A percentile compares a stretch with the other conserved stretches of the same genome.
These are phyloP conservation scores for Coelastrella sp. DNA, from an alignment of 139 green algal species.

Conservation along the genomic window DNA sequence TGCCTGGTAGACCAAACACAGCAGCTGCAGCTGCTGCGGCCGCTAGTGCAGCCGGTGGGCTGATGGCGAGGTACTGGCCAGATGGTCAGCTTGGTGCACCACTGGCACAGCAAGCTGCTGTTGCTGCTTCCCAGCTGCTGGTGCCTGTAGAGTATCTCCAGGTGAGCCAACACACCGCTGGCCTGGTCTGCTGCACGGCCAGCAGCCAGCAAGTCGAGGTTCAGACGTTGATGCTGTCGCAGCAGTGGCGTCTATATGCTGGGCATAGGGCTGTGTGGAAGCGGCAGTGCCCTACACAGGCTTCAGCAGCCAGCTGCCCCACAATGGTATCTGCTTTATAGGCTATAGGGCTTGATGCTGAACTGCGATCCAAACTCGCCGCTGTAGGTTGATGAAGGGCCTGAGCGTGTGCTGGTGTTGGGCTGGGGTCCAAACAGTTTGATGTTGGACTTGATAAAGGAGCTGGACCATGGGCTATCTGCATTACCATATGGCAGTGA, in stretches of 20 bases:
- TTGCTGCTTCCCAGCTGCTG: background rate
- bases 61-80: background rate
- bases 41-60: too few relatives aligned
- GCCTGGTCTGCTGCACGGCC: too few relatives aligned
- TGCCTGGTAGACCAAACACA: background rate
- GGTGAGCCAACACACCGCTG: background rate
- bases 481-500: conserved; percentile 60
- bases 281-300: too few relatives aligned
- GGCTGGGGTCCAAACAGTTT: conserved; percentile 68
- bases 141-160: conserved; percentile 2
- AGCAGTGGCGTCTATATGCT: too few relatives aligned
- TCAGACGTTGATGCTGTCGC: too few relatives aligned
- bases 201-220: too few relatives aligned
- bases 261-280: too few relatives aligned
- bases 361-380: too few relatives aligned
- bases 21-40: background rate
- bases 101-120: background rate
- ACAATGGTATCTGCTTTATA: too few relatives aligned
- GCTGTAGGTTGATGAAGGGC: conserved; percentile 41
- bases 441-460: conserved; percentile 71
- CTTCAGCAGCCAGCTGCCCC: too few relatives aligned
- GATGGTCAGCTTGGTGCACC: background rate
- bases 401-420: conserved; percentile 68
- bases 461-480: conserved; percentile 71
- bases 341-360: too few relatives aligned